Evolutionary conservation across 176 grass and related monocot species (phyloP).

Genomic region (Ensete ventricosum): DNA sequence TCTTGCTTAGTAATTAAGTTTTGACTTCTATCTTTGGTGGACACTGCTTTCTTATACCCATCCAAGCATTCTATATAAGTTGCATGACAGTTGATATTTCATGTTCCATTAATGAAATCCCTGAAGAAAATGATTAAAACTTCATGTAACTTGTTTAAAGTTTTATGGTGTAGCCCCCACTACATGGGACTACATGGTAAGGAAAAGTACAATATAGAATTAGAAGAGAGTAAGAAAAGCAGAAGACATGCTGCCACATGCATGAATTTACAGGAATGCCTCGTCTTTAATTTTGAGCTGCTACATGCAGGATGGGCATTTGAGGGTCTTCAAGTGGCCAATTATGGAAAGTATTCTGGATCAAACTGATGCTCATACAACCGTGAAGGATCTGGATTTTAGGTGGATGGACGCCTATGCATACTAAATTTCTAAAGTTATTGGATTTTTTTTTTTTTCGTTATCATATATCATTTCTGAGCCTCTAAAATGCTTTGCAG

Average conservation of each 20-base stretch:
- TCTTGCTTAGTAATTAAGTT: background rate
- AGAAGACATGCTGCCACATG: background rate
- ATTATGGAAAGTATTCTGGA: conserved; percentile 50
- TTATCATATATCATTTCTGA: background rate
- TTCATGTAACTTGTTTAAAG: no score
- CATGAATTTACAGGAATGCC: background rate
- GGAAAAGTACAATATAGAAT: no score
- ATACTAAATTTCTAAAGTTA: background rate
- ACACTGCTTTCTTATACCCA: background rate
- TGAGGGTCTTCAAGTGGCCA: conserved; percentile 90
- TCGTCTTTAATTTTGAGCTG: conserved; percentile 6
- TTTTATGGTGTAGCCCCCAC: no score
- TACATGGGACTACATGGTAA: no score
- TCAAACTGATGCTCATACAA: conserved; percentile 59
- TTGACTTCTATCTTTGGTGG: background rate
- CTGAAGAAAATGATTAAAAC: no score
- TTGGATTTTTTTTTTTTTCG: conserved; percentile 17
- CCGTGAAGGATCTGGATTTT: conserved; percentile 77
- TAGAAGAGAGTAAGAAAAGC: no score
- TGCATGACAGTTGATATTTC: background rate
- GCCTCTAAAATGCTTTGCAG: conserved; percentile 29
- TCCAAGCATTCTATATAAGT: background rate
- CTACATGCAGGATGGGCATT: conserved; percentile 60
- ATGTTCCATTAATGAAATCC: no score
- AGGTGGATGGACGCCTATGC: conserved; percentile 33